Evolutionary conservation across 106 monocot species (phyloP).

Genomic region (Dactylorhiza incarnata): DNA sequence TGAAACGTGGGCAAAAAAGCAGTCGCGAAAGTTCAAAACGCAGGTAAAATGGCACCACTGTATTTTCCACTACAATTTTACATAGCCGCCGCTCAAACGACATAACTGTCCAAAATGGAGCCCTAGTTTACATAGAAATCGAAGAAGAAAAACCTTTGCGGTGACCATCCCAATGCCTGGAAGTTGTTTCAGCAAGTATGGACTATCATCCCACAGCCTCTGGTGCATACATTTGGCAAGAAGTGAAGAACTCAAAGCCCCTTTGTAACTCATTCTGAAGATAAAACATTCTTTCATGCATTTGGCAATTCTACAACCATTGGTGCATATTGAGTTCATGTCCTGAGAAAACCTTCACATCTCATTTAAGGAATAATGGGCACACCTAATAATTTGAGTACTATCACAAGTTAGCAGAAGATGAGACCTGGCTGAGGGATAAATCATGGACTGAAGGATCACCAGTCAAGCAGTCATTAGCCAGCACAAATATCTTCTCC

Average conservation of each 20-base stretch:
- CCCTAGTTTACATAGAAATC: constrained; percentile 8
- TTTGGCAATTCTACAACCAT: constrained; percentile 83
- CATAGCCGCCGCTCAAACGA: no score
- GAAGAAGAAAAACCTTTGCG: constrained; percentile 59
- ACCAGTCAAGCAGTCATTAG: constrained; percentile 92
- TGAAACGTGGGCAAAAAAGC: no score
- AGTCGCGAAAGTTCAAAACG: no score
- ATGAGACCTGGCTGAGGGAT: constrained; percentile 75
- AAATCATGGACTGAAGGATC: constrained; percentile 81
- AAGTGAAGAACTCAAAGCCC: constrained; percentile 58
- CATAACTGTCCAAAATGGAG: no score
- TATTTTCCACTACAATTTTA: no score
- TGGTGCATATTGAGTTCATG: constrained; percentile 66
- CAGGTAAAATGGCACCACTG: no score
- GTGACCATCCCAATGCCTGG: constrained; percentile 98
- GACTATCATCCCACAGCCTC: constrained; percentile 83
- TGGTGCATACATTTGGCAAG: constrained; percentile 83
- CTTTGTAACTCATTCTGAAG: constrained; percentile 77
- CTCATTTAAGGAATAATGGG: constrained; percentile 3
- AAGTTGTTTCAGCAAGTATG: constrained; percentile 82
- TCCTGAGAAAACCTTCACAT: constrained; percentile 42
- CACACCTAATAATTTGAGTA: neutral
- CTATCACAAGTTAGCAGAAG: constrained; percentile 1
- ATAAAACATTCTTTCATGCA: constrained; percentile 96
- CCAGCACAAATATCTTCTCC: constrained; percentile 85